Base-by-base conservation (phyloP, 176 grass and related monocot genomes). In the Alloteropsis semialata region DNA sequence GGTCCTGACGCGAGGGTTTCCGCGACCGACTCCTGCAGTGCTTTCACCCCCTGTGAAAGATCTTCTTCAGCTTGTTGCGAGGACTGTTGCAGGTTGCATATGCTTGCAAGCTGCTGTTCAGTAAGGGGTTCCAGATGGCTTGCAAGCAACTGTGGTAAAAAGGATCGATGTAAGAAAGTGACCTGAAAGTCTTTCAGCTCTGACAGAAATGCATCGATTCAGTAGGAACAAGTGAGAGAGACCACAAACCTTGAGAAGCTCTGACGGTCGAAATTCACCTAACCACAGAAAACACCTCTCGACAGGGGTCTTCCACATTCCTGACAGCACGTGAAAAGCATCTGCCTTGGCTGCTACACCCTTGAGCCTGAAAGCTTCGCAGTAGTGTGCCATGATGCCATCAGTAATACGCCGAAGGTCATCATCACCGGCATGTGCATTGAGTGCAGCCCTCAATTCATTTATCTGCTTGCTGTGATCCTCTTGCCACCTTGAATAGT, bases 271-370 rank as follows among this genome's bases (percentile, higher is more conserved):
- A 24, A 91, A 84, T 46, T 84, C 86, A 12, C 92, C 92, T 0
- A 89, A 43, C 89, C 89, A 94, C 53, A 94, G 34, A 22, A 91
- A 94, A 21, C 80, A 89, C 80, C 92, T 75, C 84, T 94, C 92
- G 0, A 88, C 76, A n/a, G 92, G 92, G 45, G 92, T 91, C 53
- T 69, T 89, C 92, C 92, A 94, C 58, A 86, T 82, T 37, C 76
- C 92, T 39, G 87, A 87, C 22, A 89, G 53, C 29, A 87, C 77
- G 56, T 84, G 89, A 43, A 94, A 86, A 44, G 87, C 80, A 68
- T 94, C 92, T 33, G 86, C 65, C 79, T 69, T 91, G 71, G 89
- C 76, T 77, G 92, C 86, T 15, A 86, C 42, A 27, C 76, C 29
- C 65, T 91, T 91, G 1, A 94, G 67, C 81, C 81, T 91, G 87